Base-by-base conservation (phyloP, 169 alveolate genomes). In the Plasmodium chabaudi region DNA sequence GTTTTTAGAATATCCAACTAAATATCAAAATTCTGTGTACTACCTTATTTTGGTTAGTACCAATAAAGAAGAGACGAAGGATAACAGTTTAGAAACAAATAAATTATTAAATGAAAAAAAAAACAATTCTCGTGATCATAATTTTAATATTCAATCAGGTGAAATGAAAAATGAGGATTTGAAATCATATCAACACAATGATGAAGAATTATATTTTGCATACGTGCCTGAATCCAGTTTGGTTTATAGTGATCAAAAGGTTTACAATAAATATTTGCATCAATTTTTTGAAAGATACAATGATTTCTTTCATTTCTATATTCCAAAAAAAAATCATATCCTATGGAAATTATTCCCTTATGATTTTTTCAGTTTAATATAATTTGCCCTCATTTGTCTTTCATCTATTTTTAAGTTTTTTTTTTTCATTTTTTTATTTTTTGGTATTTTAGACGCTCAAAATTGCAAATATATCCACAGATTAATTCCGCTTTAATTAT, bases 161-260 rank as follows among this genome's bases (percentile, higher is more conserved):
- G 19, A 72, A 42, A 47, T 19, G 12, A 15, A 17, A 74, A 23
- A 34, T 27, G 63, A 49, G 44, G 46, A 9, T 42, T 47, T 57
- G 23, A 25, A 49, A 17, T 39, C 87, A 27, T 19, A 15, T n/a
- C 59, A 39, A 44, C 12, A 5, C 21, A 39, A 82, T 56, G 72
- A 67, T 42, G 68, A 82, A 19, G 19, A 59, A 39, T 86, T 86
- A 17, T 60, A 86, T 72, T 86, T 86, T 46, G 91, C 91, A 0
- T 86, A 86, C 64, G 91, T 86, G 25, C 91, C 91, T 17, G 91
- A 86, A 63, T 69, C 91, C 53, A 86, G 91, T 60, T 70, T 86
- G 39, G 75, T 59, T 17, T 86, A 86, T 61, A 65, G 91, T 46
- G 75, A 86, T n/a, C 25, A 86, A 47, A 86, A 69, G 73, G 44